These are phyloP conservation scores for Aspergillus sclerotioniger DNA, from an alignment of 495 filamentous ascomycete species.

Conservation along the genomic window DNA sequence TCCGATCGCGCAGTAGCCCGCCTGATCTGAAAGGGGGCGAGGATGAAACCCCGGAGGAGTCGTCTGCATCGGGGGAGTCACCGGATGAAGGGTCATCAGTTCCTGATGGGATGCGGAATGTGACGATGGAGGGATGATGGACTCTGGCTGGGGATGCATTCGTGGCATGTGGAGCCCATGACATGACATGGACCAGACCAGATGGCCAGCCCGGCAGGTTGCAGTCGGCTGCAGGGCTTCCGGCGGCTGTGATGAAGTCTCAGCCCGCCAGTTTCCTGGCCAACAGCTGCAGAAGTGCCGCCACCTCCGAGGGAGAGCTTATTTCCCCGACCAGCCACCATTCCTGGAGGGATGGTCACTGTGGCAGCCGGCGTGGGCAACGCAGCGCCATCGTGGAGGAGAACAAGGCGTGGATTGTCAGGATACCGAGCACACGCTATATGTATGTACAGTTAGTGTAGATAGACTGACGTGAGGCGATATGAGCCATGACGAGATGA, in stretches of 20 bases:
- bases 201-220: neutral
- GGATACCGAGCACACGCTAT: too few relatives aligned
- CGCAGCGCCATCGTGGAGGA: too few relatives aligned
- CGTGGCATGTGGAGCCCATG: neutral
- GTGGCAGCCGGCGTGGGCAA: too few relatives aligned
- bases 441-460: neutral
- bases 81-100: neutral
- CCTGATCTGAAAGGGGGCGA: slow-evolving; percentile 32
- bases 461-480: neutral
- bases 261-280: neutral
- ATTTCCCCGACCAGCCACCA: neutral
- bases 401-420: too few relatives aligned
- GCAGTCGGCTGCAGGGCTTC: neutral
- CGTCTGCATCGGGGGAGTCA: neutral
- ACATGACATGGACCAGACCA: neutral
- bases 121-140: neutral
- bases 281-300: neutral
- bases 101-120: neutral
- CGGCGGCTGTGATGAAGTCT: neutral
- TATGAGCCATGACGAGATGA: neutral
- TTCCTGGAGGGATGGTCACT: neutral
- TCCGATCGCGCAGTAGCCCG: slow-evolving; percentile 41
- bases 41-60: slow-evolving; percentile 13
- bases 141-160: neutral
- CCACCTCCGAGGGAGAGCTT: neutral